phyloP scores from a whole-genome alignment of 345 rosid genomes.

The Toxicodendron radicans region DNA sequence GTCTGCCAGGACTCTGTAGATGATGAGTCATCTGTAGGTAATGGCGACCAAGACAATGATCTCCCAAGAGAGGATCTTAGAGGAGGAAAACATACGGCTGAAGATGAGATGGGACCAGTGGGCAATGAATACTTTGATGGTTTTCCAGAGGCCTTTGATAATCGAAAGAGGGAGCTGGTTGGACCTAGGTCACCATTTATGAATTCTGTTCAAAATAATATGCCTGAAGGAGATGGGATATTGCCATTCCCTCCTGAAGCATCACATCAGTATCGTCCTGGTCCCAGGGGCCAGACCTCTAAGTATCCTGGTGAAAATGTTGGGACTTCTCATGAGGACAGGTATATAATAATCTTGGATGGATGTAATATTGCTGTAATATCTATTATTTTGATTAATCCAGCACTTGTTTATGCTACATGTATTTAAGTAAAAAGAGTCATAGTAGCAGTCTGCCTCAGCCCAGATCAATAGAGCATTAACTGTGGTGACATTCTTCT shows the following conservation, averaged over 20 bases:
- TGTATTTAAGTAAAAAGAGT: neutral
- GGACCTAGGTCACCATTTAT: constrained; percentile 30
- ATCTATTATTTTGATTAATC: neutral
- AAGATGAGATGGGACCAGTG: constrained; percentile 29
- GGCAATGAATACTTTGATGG: constrained; percentile 41
- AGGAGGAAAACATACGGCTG: constrained; percentile 34
- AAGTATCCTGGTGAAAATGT: constrained; percentile 34
- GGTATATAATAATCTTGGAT: constrained; percentile 35
- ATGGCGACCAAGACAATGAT: constrained; percentile 40
- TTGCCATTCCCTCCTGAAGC: constrained; percentile 33
- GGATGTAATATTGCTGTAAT: neutral
- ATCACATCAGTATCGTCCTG: constrained; percentile 31
- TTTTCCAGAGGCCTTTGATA: constrained; percentile 28
- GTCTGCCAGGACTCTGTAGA: constrained; percentile 64
- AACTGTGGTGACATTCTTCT: neutral
- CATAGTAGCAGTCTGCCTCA: neutral
- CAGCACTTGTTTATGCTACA: constrained; percentile 3
- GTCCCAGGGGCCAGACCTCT: constrained; percentile 40
- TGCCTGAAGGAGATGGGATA: constrained; percentile 46
- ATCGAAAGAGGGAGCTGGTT: constrained; percentile 34
- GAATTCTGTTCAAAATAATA: constrained; percentile 39
- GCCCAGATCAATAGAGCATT: neutral
- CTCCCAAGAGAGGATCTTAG: constrained; percentile 36
- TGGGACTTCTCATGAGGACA: constrained; percentile 39
- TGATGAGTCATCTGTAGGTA: constrained; percentile 54